These are phyloP conservation scores for Sisymbrium altissimum DNA, from an alignment of 345 rosid species.

Conservation along the genomic window DNA sequence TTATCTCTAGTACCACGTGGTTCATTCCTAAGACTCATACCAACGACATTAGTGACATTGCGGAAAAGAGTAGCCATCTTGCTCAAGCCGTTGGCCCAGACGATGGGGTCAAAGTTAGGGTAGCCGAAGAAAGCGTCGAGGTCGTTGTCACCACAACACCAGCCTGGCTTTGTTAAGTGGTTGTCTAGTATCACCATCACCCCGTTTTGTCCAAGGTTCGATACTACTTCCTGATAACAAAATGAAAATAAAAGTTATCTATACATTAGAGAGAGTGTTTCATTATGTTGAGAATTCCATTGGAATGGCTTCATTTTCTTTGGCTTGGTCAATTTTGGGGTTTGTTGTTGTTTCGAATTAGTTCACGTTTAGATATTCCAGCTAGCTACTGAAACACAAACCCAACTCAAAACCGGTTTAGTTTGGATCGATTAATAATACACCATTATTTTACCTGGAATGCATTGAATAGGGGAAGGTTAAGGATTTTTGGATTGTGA, in stretches of 20 bases:
- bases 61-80: constrained; percentile 65
- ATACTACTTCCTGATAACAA: constrained; percentile 60
- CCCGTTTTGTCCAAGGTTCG: constrained; percentile 52
- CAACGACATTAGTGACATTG: constrained; percentile 56
- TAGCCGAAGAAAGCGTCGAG: constrained; percentile 90
- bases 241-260: neutral
- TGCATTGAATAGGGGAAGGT: constrained; percentile 60
- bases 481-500: constrained; percentile 68
- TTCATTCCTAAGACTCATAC: constrained; percentile 84
- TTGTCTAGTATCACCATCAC: constrained; percentile 84
- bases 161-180: constrained; percentile 81
- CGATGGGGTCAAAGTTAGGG: constrained; percentile 53
- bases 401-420: neutral
- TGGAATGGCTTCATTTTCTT: neutral
- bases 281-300: neutral
- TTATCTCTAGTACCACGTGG: constrained; percentile 72
- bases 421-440: neutral
- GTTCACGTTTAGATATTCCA: neutral
- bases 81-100: constrained; percentile 62
- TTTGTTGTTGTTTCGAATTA: neutral
- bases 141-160: constrained; percentile 73
- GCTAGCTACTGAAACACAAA: neutral
- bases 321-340: neutral
- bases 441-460: constrained; percentile 46
- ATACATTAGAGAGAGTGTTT: neutral